Percentiles rank a stretch among this genome's conserved stretches.
These are phyloP conservation scores for Gynostemma pentaphyllum DNA, from an alignment of 306 rosid species.

Conservation along the genomic window DNA sequence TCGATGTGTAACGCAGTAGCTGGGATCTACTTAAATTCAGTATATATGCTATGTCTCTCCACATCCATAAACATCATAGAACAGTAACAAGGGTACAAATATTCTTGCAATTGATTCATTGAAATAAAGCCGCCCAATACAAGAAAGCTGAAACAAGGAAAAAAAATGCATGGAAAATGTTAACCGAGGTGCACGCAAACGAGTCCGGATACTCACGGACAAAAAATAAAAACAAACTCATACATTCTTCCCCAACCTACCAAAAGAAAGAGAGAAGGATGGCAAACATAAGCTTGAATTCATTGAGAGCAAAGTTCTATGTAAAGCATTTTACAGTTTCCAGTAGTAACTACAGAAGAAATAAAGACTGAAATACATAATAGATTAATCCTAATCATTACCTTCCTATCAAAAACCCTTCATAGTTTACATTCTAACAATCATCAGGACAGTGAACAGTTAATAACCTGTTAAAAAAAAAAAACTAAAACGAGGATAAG, in stretches of 20 bases:
- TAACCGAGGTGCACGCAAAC: too few species aligned
- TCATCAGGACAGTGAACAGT: constrained; percentile 44
- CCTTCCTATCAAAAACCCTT: constrained; percentile 23
- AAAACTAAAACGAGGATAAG: constrained; percentile 6
- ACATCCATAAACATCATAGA: too few species aligned
- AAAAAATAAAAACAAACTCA: too few species aligned
- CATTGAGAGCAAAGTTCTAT: neutral
- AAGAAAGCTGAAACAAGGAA: neutral
- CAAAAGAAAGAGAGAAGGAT: neutral
- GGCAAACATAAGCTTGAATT: neutral
- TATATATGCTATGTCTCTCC: too few species aligned
- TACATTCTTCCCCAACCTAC: neutral
- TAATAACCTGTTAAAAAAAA: constrained; percentile 15
- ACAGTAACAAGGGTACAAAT: neutral
- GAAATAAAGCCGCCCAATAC: neutral
- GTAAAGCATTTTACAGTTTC: neutral
- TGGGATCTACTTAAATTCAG: too few species aligned
- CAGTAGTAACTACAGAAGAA: neutral
- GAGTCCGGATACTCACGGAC: too few species aligned
- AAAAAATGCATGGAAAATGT: neutral
- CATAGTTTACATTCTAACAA: constrained; percentile 18
- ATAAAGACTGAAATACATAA: constrained; percentile 10
- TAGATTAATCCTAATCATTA: constrained; percentile 9
- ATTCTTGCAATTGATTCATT: neutral
- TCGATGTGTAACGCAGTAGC: too few species aligned